Evolutionary conservation across 352 stramenopile species (phyloP).

Genomic region (Phytophthora citrophthora): DNA sequence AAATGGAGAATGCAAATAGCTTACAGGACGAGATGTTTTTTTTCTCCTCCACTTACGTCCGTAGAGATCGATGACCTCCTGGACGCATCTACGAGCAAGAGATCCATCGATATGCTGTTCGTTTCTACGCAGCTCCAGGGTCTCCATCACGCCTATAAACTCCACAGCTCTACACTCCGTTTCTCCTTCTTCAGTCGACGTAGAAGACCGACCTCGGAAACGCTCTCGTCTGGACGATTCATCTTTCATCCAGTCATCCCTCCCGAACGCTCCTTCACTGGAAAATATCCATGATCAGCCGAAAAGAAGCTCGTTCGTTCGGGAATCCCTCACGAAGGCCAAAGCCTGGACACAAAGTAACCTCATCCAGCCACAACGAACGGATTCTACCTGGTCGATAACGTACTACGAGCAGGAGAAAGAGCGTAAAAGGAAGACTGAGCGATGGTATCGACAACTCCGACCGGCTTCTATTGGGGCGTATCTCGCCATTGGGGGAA

Average conservation of each 20-base stretch:
- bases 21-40: no score
- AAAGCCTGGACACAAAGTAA: constrained; percentile 11
- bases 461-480: constrained; percentile 29
- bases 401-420: constrained; percentile 31
- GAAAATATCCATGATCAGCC: not conserved
- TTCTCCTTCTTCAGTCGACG: constrained; percentile 5
- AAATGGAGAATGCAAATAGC: no score
- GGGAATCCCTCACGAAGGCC: constrained; percentile 12
- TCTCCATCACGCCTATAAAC: not conserved
- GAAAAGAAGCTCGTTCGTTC: constrained; percentile 9
- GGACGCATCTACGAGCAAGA: not conserved
- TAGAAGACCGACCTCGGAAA: not conserved
- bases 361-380: constrained; percentile 13
- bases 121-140: not conserved
- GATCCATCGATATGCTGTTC: not conserved
- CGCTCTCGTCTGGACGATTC: not conserved
- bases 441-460: constrained; percentile 29
- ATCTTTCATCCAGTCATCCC: not conserved
- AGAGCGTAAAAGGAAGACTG: not conserved
- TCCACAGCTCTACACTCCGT: not conserved
- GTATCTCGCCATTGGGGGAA: constrained; percentile 25
- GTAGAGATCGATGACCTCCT: constrained; percentile 10
- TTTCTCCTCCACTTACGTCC: not conserved
- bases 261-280: not conserved
- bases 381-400: constrained; percentile 21